phyloP scores from a whole-genome alignment of 148 eudicot genomes.

The Rhododendron griersonianum region DNA sequence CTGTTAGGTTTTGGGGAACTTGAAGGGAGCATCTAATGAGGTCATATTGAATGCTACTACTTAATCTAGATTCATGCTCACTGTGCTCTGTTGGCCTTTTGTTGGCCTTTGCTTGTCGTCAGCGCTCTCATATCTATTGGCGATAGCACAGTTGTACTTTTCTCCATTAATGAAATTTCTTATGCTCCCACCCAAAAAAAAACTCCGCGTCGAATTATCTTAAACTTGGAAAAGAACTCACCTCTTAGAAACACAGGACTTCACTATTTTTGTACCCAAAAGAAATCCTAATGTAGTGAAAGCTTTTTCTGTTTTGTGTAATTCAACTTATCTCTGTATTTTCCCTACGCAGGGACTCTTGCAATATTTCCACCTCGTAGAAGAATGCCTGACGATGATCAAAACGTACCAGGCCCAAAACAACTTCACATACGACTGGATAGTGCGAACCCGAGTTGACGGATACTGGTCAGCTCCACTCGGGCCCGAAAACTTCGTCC shows the following conservation, averaged over 20 bases:
- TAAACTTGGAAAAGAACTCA: too few species aligned
- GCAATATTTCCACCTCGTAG: constrained; percentile 85
- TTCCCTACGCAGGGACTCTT: constrained; percentile 55
- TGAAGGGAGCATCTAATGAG: not conserved
- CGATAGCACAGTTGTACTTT: too few species aligned
- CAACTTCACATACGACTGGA: constrained; percentile 87
- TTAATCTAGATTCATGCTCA: not conserved
- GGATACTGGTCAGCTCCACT: constrained; percentile 80
- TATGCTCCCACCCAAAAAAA: too few species aligned
- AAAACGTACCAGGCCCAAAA: constrained; percentile 43
- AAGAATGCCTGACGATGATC: constrained; percentile 78
- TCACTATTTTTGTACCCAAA: too few species aligned
- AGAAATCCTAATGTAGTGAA: too few species aligned
- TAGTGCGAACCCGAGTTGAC: constrained; percentile 89
- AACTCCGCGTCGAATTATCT: too few species aligned
- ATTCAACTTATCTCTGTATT: not conserved
- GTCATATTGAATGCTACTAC: not conserved
- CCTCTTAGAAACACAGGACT: too few species aligned
- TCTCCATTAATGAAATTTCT: too few species aligned
- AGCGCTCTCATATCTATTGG: too few species aligned
- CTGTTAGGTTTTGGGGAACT: not conserved
- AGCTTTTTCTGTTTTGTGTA: not conserved
- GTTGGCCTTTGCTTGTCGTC: too few species aligned
- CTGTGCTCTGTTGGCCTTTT: too few species aligned
- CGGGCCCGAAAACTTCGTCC: constrained; percentile 49